Evolutionary conservation across 257 asterid species (phyloP).

Genomic region (Solanum raphanifolium): DNA sequence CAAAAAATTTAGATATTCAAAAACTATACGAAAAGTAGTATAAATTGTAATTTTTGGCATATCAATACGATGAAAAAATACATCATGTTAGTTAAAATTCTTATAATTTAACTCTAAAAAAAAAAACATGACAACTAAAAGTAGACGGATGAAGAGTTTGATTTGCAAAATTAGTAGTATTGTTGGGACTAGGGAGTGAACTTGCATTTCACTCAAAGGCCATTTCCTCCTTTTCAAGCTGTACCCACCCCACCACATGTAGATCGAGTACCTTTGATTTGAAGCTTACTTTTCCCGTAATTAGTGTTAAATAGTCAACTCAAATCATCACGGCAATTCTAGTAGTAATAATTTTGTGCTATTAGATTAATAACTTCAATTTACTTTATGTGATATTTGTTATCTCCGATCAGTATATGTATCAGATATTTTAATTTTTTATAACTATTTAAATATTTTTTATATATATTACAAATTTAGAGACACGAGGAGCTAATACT

Average conservation of each 20-base stretch:
- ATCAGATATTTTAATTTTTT: background rate
- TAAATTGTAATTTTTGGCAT: too few relatives aligned
- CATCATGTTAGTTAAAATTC: accelerated
- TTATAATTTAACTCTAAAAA: background rate
- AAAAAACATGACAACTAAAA: accelerated
- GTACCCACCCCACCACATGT: background rate
- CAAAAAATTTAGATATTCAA: too few relatives aligned
- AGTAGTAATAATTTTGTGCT: background rate
- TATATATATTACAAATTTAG: too few relatives aligned
- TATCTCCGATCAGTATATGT: accelerated
- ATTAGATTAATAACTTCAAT: background rate
- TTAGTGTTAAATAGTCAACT: background rate
- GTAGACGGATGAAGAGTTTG: too few relatives aligned
- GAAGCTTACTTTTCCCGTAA: background rate
- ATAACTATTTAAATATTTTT: background rate
- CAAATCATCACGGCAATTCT: background rate
- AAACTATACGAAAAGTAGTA: too few relatives aligned
- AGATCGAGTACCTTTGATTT: background rate
- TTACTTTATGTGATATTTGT: too few relatives aligned
- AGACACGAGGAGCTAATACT: background rate
- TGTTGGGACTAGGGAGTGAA: background rate
- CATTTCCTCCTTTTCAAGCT: background rate
- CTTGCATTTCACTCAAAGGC: background rate
- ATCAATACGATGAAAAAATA: too few relatives aligned
- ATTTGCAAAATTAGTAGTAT: background rate